Conservation (phyloP, 2,329 filamentous ascomycete genomes). For the Talaromyces marneffei region DNA sequence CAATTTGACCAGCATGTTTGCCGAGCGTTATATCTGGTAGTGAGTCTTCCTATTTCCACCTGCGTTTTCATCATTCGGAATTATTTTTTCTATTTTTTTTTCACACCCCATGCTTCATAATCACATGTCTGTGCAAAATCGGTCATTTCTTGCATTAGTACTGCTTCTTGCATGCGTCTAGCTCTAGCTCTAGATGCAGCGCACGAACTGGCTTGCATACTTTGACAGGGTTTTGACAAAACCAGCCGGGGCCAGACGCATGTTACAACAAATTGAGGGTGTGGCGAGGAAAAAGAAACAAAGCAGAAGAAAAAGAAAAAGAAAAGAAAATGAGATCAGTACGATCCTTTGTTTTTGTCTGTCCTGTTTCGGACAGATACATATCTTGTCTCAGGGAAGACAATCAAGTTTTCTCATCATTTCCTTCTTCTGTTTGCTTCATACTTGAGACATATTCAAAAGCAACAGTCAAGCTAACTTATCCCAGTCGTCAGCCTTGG, state of each 20-base stretch:
- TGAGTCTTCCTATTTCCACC: conserved; percentile 49
- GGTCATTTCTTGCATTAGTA: conserved; percentile 2
- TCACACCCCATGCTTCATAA: neutral
- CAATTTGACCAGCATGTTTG: conserved; percentile 84
- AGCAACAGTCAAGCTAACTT: conserved; percentile 22
- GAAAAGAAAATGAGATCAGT: neutral
- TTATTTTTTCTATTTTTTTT: neutral
- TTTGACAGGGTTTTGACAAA: neutral
- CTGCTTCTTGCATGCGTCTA: conserved; percentile 2
- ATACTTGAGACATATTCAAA: neutral
- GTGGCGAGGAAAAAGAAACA: neutral
- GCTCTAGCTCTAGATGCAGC: neutral
- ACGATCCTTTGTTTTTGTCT: neutral
- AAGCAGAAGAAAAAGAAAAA: neutral
- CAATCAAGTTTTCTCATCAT: neutral
- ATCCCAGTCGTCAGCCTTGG: conserved; percentile 75
- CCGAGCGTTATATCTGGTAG: conserved; percentile 79
- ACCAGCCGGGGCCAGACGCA: neutral
- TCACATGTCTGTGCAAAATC: conserved; percentile 6
- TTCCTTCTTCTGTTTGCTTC: neutral
- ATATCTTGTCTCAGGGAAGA: conserved; percentile 2
- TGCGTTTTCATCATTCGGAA: conserved; percentile 7
- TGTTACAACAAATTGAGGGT: neutral
- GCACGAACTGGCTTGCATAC: conserved; percentile 1
- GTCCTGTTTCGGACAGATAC: conserved; percentile 16